Evolutionary conservation across 768 basidiomycete genomes (phyloP), one percentile per base, ranked within the genome.

Genomic region (Phlegmacium glaucopus): DNA sequence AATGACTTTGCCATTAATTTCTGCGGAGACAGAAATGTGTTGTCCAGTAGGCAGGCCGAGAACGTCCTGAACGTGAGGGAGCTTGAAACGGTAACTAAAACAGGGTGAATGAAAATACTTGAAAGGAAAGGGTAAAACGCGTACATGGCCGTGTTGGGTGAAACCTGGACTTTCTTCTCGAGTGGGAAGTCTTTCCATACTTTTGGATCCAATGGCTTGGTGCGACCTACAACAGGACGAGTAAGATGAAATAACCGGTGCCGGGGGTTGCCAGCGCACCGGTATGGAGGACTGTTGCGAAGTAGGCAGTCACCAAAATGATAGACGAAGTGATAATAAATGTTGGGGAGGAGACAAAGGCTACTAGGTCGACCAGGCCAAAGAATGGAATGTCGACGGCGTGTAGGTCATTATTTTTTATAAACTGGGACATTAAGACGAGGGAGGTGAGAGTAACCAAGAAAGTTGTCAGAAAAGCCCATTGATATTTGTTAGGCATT

Each of bases 11-110:
- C 92, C 94, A 57, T 87, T 80, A 53, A 98, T 92, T 53, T 90
- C 85, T 13, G 95, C 94, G 16, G 82, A 79, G 46, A 99, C 78
- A 41, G 90, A 85, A 59, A 99, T 91, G 76, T 99, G 96, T 72
- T 97, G 93, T 42, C 96, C 96, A 54, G 93, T 85, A 48, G 96
- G 96, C 3, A 99, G 85, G 48, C 95, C 95, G 12, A 99, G 85
- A 43, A 86, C 73, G 62, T 90, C 87, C 28, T 81, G 77, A 8
- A 78, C 60, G 52, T 77, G 74, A 28, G 91, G 90, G 13, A 97
- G 78, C 17, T 77, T 83, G 68, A 96, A 96, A 48, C 93, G 93
- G 76, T 98, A 97, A 57, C 94, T 96, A 44, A 37, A 38, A 9
- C 41, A 27, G 22, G 47, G 34, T 45, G 16, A 42, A 41, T 48